These are phyloP conservation scores for Boletellus ananas DNA, from an alignment of 768 basidiomycete species.

Conservation along the genomic window DNA sequence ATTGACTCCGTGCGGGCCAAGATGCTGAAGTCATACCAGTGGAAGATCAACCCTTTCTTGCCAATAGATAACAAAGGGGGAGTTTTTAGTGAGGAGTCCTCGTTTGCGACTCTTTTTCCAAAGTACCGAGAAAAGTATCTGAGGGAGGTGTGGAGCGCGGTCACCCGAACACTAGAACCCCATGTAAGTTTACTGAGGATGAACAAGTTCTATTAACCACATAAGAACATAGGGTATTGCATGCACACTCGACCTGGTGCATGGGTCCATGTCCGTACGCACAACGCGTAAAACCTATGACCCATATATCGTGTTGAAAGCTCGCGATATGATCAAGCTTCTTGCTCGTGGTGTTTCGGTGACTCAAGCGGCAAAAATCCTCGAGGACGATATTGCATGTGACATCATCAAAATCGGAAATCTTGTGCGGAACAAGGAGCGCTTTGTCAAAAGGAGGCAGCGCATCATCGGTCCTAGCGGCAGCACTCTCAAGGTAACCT, in stretches of 20 bases:
- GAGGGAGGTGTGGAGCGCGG: slow-evolving; percentile 90
- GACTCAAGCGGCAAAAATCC: slow-evolving; percentile 80
- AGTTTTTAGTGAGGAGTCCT: slow-evolving; percentile 91
- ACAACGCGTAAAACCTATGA: slow-evolving; percentile 98
- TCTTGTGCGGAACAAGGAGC: slow-evolving; percentile 90
- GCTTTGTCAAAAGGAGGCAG: slow-evolving; percentile 94
- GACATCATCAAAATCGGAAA: slow-evolving; percentile 99
- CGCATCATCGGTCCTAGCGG: slow-evolving; percentile 97
- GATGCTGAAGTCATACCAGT: slow-evolving; percentile 43
- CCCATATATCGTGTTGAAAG: slow-evolving; percentile 94
- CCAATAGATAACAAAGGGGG: slow-evolving; percentile 75
- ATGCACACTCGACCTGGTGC: slow-evolving; percentile 90
- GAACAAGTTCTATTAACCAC: background rate
- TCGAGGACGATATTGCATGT: slow-evolving; percentile 87
- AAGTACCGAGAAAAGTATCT: slow-evolving; percentile 98
- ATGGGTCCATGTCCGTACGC: slow-evolving; percentile 95
- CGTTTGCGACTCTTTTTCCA: slow-evolving; percentile 96
- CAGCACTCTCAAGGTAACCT: slow-evolving; percentile 84
- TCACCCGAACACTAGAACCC: slow-evolving; percentile 77
- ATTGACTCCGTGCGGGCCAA: background rate
- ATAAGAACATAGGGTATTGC: slow-evolving; percentile 63
- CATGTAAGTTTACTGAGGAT: slow-evolving; percentile 49
- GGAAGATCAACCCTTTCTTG: slow-evolving; percentile 84
- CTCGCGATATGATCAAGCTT: slow-evolving; percentile 92
- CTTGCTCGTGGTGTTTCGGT: slow-evolving; percentile 88